Evolutionary conservation across 108 stramenopile species (phyloP), one percentile per base, ranked within the genome.

Genomic region (Chaetoceros tenuissimus): DNA sequence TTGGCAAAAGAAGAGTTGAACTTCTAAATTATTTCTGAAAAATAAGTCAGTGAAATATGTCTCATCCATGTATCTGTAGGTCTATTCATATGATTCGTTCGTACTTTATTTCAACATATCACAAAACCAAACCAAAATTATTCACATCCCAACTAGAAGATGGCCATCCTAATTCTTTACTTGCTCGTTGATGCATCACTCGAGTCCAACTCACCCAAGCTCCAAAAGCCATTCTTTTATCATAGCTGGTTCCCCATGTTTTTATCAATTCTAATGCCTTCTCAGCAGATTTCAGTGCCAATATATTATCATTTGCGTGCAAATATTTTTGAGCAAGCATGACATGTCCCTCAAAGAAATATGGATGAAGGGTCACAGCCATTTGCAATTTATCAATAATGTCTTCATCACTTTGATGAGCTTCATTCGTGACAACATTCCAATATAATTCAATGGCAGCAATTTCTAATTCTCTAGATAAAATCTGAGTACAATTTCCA

Each of bases 221-320:
- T 18, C 43, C 60, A 53, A 68, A 68, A 1, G 67, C 54, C 25
- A 61, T 27, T 2, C 67, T 50, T 30, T 68, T 68, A 59, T 68
- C 55, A 46, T 54, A 57, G 2, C 28, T 18, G 10, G 55, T 57
- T 1, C 46, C 56, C 56, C 55, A 57, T 5, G 24, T 13, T 7
- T 46, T 19, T 29, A 49, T 28, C 24, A 63, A 23, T 25, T 49
- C 27, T 21, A 57, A 29, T 13, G 56, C 56, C 48, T 29, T 47
- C 13, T 49, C 27, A 31, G 56, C 28, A 8, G 56, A 19, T 23
- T 10, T 24, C 24, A 18, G 0, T 17, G 56, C 56, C 1, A 18
- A 2, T 17, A 28, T 43, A 49, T 27, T 48, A 10, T 49, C 17
- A 48, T 49, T 57, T 13, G 2, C n/a, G 47, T 64, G 55, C 48